Conservation (phyloP, 164 flowering plant genomes). For the Kalanchoe fedtschenkoi region DNA sequence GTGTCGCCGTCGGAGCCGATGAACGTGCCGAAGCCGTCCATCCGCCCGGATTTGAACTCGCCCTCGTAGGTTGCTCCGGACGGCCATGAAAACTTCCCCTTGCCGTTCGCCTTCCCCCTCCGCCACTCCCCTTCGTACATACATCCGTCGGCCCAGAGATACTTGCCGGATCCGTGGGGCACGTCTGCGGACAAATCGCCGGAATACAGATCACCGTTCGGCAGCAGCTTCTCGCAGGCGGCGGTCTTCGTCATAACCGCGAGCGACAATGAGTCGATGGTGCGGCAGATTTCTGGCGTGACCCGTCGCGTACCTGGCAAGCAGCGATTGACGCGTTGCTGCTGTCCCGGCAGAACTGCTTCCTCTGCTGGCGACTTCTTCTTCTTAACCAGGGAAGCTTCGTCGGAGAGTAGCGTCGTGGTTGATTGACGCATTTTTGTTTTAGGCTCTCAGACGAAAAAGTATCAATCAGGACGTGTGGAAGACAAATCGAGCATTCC, state of each 20-base stretch:
- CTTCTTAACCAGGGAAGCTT: neutral
- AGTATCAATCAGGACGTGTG: neutral
- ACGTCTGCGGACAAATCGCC: conserved; percentile 42
- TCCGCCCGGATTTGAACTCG: conserved; percentile 69
- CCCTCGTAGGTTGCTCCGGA: conserved; percentile 81
- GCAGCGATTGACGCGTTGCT: neutral
- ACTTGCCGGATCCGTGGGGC: conserved; percentile 78
- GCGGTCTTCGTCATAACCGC: neutral
- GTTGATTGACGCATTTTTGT: neutral
- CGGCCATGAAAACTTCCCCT: conserved; percentile 83
- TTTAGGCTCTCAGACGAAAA: neutral
- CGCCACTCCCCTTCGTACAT: conserved; percentile 87
- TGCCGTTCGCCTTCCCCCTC: conserved; percentile 64
- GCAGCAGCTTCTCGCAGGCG: conserved; percentile 40
- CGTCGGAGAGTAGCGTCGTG: neutral
- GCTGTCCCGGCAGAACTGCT: too few relatives aligned
- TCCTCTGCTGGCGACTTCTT: neutral
- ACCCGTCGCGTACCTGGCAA: neutral
- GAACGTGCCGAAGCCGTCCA: conserved; percentile 78
- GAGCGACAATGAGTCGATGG: neutral
- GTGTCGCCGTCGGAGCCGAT: conserved; percentile 74
- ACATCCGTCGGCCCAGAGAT: conserved; percentile 80
- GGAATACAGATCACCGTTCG: conserved; percentile 79
- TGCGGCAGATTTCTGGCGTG: neutral
- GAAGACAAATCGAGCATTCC: neutral